Conservation (phyloP, 2,329 filamentous ascomycete species). For the Stagonosporopsis cucurbitacearum region DNA sequence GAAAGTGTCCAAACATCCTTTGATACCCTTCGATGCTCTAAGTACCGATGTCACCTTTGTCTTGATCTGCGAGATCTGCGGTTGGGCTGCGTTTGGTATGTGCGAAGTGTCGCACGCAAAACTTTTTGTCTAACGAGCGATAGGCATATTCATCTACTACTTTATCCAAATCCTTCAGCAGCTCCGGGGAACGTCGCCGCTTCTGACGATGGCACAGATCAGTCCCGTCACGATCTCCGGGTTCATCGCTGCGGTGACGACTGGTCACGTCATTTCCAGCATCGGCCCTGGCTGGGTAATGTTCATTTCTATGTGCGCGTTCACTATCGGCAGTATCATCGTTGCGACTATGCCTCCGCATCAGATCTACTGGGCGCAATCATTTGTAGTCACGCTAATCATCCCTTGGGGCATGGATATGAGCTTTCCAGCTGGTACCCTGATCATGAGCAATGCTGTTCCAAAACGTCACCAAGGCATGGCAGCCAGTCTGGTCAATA, state of each 20-base stretch:
- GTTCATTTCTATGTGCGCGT: constrained; percentile 40
- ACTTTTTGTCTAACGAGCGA: neutral
- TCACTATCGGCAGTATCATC: constrained; percentile 47
- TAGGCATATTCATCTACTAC: constrained; percentile 44
- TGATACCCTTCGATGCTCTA: constrained; percentile 63
- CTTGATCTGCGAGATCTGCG: constrained; percentile 59
- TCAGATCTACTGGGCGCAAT: constrained; percentile 53
- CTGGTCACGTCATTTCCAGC: constrained; percentile 40
- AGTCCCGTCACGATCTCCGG: constrained; percentile 39
- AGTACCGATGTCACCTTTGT: constrained; percentile 62
- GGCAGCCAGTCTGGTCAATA: constrained; percentile 50
- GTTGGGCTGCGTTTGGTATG: constrained; percentile 46
- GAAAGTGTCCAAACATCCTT: constrained; percentile 55
- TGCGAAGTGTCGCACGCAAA: neutral
- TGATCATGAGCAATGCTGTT: constrained; percentile 50
- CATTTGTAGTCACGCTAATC: constrained; percentile 42
- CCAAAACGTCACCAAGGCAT: constrained; percentile 51
- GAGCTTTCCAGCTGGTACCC: constrained; percentile 50
- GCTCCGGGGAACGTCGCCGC: constrained; percentile 32
- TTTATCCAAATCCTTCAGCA: constrained; percentile 38
- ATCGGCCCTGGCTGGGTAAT: constrained; percentile 41
- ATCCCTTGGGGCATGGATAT: constrained; percentile 53
- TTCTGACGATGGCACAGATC: constrained; percentile 37
- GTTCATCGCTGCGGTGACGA: constrained; percentile 39
- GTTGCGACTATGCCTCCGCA: constrained; percentile 50